Percentiles rank a stretch among this genome's conserved stretches.
Conservation (phyloP, 2,329 filamentous ascomycete species). For the Venturia effusa region DNA sequence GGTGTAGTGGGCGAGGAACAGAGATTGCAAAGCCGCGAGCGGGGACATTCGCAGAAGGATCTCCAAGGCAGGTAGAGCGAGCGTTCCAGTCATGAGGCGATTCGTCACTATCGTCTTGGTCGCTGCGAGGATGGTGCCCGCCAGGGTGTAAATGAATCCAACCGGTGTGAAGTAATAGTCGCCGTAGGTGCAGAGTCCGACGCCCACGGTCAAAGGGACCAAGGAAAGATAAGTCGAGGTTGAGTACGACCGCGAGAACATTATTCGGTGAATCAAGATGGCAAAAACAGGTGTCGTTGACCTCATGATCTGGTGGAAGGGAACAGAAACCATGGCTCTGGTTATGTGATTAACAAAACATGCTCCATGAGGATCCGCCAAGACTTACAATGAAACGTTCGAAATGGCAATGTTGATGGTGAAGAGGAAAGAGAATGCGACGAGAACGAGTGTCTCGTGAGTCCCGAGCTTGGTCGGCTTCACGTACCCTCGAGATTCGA, state of each 20-base stretch:
- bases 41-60: constrained; percentile 53
- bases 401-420: constrained; percentile 54
- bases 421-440: constrained; percentile 50
- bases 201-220: constrained; percentile 48
- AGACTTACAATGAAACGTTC: constrained; percentile 44
- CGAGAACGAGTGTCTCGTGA: constrained; percentile 44
- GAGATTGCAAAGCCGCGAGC: constrained; percentile 45
- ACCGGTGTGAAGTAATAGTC: constrained; percentile 52
- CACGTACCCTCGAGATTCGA: constrained; percentile 43
- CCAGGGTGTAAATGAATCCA: constrained; percentile 30
- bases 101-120: constrained; percentile 54
- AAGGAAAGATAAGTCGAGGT: constrained; percentile 52
- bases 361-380: constrained; percentile 19
- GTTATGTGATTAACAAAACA: not conserved
- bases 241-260: constrained; percentile 45
- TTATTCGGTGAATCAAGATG: constrained; percentile 48
- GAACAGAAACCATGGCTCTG: constrained; percentile 45
- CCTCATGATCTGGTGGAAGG: constrained; percentile 55
- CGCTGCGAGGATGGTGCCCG: constrained; percentile 27
- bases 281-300: constrained; percentile 53
- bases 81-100: constrained; percentile 51
- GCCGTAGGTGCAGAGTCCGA: constrained; percentile 48
- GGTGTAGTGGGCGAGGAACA: constrained; percentile 40
- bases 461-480: constrained; percentile 41
- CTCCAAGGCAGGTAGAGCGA: constrained; percentile 48